Evolutionary conservation across 2,329 filamentous ascomycete species (phyloP).

Genomic region (Fusarium subglutinans): DNA sequence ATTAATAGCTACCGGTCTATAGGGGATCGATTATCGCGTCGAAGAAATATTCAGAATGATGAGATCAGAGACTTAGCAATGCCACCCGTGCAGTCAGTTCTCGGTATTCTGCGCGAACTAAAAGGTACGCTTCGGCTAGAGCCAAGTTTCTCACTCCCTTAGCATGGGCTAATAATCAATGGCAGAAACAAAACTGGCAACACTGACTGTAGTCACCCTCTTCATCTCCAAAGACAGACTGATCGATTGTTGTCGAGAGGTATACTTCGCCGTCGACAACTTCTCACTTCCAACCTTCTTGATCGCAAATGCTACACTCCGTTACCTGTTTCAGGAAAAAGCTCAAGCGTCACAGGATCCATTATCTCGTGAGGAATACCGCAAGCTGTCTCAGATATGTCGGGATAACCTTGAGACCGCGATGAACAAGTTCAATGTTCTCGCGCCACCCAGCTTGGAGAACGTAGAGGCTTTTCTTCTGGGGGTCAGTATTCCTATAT

Average conservation of each 20-base stretch:
- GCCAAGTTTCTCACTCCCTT: accelerated
- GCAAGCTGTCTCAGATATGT: neutral
- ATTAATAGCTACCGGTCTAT: neutral
- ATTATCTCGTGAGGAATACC: neutral
- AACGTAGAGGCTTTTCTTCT: neutral
- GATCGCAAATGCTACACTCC: neutral
- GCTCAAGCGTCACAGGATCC: neutral
- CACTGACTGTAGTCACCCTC: neutral
- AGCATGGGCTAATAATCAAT: no score
- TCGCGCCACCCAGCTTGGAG: neutral
- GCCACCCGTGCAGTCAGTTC: neutral
- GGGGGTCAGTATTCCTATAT: neutral
- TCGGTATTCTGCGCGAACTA: neutral
- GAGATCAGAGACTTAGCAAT: neutral
- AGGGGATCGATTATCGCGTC: neutral
- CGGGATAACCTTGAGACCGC: neutral
- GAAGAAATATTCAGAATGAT: neutral
- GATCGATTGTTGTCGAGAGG: neutral
- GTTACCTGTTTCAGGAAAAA: neutral
- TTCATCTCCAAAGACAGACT: neutral
- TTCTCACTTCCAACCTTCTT: neutral
- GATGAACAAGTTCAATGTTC: neutral
- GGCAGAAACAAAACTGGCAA: neutral
- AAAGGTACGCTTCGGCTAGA: neutral
- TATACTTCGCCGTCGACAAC: neutral